Evolutionary conservation across 176 grass and related monocot species (phyloP).

Genomic region (Thinopyrum elongatum): DNA sequence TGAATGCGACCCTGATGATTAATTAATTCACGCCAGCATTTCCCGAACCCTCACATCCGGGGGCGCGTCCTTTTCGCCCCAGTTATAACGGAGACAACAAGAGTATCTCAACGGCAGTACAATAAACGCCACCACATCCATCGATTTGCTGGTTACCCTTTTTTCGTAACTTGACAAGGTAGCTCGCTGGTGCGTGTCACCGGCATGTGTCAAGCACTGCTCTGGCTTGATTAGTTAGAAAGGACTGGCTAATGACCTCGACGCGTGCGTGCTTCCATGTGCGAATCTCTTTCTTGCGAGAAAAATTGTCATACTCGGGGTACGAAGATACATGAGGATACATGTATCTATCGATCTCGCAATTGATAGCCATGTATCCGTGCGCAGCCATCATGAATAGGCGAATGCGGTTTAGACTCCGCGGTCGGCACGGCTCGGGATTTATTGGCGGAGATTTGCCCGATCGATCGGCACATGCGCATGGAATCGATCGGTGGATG

Average conservation of each 20-base stretch:
- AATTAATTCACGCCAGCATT: background rate
- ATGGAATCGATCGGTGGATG: background rate
- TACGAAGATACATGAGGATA: background rate
- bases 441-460: conserved; percentile 4
- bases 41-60: background rate
- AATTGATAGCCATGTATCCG: background rate
- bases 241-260: background rate
- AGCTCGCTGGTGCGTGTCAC: background rate
- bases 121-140: no score
- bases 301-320: background rate
- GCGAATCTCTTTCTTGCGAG: background rate
- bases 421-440: background rate
- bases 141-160: no score
- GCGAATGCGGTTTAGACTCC: background rate
- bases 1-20: background rate
- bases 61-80: background rate
- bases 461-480: background rate
- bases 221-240: background rate
- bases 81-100: background rate
- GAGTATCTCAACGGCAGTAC: no score
- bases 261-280: conserved; percentile 11
- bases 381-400: conserved; percentile 10
- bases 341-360: background rate
- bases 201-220: background rate
- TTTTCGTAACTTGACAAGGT: background rate